Base-by-base conservation (phyloP, 2,329 filamentous ascomycete genomes). In the Parastagonospora avenae region DNA sequence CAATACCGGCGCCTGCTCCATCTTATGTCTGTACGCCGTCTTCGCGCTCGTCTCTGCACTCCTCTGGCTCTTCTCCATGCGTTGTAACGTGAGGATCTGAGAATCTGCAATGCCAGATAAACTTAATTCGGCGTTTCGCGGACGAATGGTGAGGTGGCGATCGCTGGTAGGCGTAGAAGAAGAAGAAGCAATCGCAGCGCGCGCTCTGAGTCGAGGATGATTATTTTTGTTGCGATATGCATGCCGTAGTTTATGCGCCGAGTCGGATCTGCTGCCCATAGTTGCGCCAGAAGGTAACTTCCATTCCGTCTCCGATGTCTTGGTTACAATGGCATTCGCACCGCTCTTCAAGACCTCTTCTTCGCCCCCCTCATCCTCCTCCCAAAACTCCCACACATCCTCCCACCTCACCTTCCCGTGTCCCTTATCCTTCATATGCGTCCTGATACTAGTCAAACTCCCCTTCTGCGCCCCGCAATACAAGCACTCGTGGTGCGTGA, bases 401-500 rank as follows among this genome's bases (percentile, higher is more conserved):
- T 70, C 58, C n/a, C 73, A 24, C 33, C 72, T 70, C 32, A 74
- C 50, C 38, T 63, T 55, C 50, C 71, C 74, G 42, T 74, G 71
- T 7, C 62, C 60, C 48, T 71, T 74, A 41, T 74, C 71, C 27
- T 62, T 48, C 71, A 74, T 74, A 47, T 74, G 71, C 16, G 49
- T 67, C 57, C 70, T 71, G n/a, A 71, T 55, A 19, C 63, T 54
- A 4, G 46, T 31, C 7, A 60, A 54, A 4, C 65, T 63, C 28
- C 40, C 45, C 46, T 67, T 70, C 30, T 51, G 57, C 9, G 52
- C 39, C 31, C 69, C 68, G 46, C 71, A 74, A 54, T 73, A 73
- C 16, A 74, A 60, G 46, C 71, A 74, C 59, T 74, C 67, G 40
- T 73, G 50, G 41, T 57, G 73, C 28, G 52, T 48, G 12, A 45